Conservation (phyloP, 768 basidiomycete genomes). For the Mycena alexandri region DNA sequence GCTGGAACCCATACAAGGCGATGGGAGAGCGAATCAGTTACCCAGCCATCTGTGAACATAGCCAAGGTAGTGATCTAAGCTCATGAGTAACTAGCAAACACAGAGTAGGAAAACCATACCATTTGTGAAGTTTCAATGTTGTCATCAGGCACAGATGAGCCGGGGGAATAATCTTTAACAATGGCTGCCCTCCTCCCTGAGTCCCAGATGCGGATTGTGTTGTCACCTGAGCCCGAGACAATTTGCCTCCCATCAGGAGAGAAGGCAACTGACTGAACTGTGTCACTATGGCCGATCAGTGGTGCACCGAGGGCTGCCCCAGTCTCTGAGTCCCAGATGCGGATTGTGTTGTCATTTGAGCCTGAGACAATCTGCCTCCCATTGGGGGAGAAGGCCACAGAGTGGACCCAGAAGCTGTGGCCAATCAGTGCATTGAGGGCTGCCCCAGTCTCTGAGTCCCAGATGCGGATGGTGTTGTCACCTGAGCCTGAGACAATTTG, state of each 20-base stretch:
- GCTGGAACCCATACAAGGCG: background rate
- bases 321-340: background rate
- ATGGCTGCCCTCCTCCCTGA: background rate
- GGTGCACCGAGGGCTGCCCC: background rate
- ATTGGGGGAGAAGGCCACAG: background rate
- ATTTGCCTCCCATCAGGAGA: background rate
- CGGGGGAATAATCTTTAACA: background rate
- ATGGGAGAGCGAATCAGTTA: background rate
- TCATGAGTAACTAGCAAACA: background rate
- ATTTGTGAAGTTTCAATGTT: background rate
- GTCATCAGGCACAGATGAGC: background rate
- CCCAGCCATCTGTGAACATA: background rate
- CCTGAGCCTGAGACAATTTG: background rate
- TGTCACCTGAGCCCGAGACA: background rate
- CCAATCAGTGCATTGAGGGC: background rate
- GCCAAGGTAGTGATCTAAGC: background rate
- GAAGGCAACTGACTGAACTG: background rate
- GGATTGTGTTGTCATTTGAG: background rate
- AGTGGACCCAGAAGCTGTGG: background rate
- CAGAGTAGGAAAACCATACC: background rate
- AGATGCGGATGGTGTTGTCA: background rate
- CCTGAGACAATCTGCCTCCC: background rate
- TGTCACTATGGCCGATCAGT: background rate
- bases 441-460: background rate
- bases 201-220: conserved; percentile 1